A percentile compares a stretch with the other conserved stretches of the same genome.
Conservation (phyloP, 2,329 filamentous ascomycete genomes). For the Exophiala calicioides region DNA sequence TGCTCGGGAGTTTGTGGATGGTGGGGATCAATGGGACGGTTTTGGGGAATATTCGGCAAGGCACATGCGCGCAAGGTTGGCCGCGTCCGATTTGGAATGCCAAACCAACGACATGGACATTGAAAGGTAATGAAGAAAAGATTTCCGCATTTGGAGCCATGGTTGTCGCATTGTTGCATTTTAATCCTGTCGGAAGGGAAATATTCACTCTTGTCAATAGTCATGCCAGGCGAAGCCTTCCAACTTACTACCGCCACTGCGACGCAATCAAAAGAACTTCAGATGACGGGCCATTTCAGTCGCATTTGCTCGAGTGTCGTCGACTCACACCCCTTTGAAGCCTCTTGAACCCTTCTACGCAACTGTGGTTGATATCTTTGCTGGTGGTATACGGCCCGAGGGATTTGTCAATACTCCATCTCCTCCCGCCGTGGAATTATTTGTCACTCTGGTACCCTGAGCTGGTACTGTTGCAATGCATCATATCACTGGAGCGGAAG, state of each 20-base stretch:
- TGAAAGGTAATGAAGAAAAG: constrained; percentile 9
- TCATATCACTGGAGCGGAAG: no score
- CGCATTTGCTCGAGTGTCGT: background rate
- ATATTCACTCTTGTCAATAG: constrained; percentile 8
- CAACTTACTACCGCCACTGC: background rate
- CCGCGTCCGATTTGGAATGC: constrained; percentile 21
- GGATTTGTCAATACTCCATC: background rate
- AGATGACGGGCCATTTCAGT: background rate
- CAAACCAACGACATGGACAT: constrained; percentile 1
- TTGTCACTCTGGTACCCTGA: background rate
- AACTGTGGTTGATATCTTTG: no score
- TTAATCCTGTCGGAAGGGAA: constrained; percentile 6
- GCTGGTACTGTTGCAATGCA: no score
- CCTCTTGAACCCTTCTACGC: no score
- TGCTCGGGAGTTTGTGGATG: constrained; percentile 9
- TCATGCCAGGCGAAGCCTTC: background rate
- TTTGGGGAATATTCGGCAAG: constrained; percentile 11
- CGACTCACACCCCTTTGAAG: no score
- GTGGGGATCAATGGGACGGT: constrained; percentile 4
- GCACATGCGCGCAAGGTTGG: constrained; percentile 16
- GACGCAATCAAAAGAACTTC: background rate
- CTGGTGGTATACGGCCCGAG: no score
- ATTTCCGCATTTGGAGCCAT: constrained; percentile 3
- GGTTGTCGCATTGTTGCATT: background rate
- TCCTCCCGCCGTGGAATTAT: background rate